Evolutionary conservation across 163 green algal species (phyloP), one percentile per base, ranked within the genome.

Genomic region (Coccomyxa subellipsoidea): DNA sequence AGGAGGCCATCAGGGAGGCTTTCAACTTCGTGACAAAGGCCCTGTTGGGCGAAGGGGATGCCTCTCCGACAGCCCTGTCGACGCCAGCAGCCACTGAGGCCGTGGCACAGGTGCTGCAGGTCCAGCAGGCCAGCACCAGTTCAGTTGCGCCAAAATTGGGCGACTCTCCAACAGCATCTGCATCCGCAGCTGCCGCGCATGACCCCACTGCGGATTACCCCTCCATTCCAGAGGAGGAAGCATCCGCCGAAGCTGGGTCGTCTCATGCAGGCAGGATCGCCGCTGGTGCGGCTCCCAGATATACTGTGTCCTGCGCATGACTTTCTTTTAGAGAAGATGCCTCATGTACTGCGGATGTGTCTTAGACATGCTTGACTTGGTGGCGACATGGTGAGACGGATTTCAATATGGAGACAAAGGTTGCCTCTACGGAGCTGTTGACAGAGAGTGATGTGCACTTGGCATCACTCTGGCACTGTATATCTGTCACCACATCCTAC

Each of bases 1-100:
- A 84, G 36, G 81, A 84, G 47, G 66, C 80, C 34, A 34, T 73
- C 2, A 73, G n/a, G 66, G 66, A 73, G 66, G 66, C 66, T 35
- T 18, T 73, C 1, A n/a, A 73, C n/a, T 59, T 59, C 23, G 47
- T 59, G 15, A 66, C 80, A 66, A 73, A 84, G 32, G 70, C 70
- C 9, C 38, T 84, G 27, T 23, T 84, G 21, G 35, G 47, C 21
- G 47, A 59, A 27, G 47, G 47, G 23, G 47, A 59, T 23, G 10
- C 8, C 47, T 59, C 47, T 1, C 47, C 47, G 5, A 12, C 1
- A 12, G 23, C 15, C 23, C 47, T 18, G 23, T 59, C 47, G 3
- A 2, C 47, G 47, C 47, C 47, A 7, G 47, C 47, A 2, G 3
- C 3, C 47, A 2, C 47, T 8, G 23, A 18, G 15, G 47, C 47